These are phyloP conservation scores for Tylopilus sp. DNA, from an alignment of 1,284 basidiomycete species.

Conservation along the genomic window DNA sequence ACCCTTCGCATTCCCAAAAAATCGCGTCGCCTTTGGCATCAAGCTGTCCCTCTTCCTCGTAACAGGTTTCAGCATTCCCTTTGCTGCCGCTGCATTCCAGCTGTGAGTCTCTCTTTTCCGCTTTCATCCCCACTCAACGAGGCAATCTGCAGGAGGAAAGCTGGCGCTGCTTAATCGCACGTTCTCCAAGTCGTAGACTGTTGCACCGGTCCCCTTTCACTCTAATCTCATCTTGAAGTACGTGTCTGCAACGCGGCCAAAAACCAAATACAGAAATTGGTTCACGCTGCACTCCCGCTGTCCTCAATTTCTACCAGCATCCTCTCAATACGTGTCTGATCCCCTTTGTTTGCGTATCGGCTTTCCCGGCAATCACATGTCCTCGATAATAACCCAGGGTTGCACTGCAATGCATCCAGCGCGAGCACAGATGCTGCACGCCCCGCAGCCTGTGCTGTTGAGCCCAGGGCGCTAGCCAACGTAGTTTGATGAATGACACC, in stretches of 20 bases:
- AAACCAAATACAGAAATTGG: slow-evolving; percentile 5
- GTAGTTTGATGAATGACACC: slow-evolving; percentile 64
- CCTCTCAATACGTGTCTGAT: slow-evolving; percentile 39
- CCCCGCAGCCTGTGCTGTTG: slow-evolving; percentile 48
- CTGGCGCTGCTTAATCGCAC: slow-evolving; percentile 22
- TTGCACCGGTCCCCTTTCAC: not conserved
- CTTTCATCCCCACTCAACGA: slow-evolving; percentile 6
- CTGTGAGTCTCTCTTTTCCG: slow-evolving; percentile 47
- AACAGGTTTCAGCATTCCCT: slow-evolving; percentile 63
- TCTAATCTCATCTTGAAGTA: slow-evolving; percentile 1
- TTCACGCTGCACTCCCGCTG: slow-evolving; percentile 22
- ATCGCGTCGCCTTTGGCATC: slow-evolving; percentile 47
- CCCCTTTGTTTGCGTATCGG: slow-evolving; percentile 38
- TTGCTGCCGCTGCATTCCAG: slow-evolving; percentile 59
- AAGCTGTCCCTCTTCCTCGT: slow-evolving; percentile 56
- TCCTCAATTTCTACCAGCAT: slow-evolving; percentile 35
- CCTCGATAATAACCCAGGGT: slow-evolving; percentile 55
- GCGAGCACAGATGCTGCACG: slow-evolving; percentile 57
- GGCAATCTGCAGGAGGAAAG: slow-evolving; percentile 35
- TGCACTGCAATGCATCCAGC: slow-evolving; percentile 61
- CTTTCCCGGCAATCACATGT: slow-evolving; percentile 60
- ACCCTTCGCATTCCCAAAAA: slow-evolving; percentile 65
- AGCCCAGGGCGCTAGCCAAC: slow-evolving; percentile 55
- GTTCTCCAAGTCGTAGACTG: slow-evolving; percentile 9
- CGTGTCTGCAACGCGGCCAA: slow-evolving; percentile 7